Conservation (phyloP, 495 filamentous ascomycete genomes). For the Podospora appendiculata region DNA sequence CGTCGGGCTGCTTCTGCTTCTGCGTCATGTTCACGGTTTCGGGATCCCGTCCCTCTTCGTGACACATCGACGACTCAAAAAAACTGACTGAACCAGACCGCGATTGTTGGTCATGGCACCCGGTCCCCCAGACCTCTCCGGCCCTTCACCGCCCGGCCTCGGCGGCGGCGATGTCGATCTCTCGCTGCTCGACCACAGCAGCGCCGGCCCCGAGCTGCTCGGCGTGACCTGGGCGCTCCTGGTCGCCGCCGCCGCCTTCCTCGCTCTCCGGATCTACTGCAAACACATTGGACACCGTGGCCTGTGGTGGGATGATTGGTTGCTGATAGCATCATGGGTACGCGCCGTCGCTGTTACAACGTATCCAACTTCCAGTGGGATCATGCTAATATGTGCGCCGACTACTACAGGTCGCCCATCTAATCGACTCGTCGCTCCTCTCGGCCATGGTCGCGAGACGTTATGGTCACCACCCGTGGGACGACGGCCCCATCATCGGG, state of each 20-base stretch:
- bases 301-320: slow-evolving; percentile 26
- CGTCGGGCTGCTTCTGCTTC: too few relatives aligned
- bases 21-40: too few relatives aligned
- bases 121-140: too few relatives aligned
- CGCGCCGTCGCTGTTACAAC: not conserved
- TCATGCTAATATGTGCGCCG: slow-evolving; percentile 15
- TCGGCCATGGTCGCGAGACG: slow-evolving; percentile 2
- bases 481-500: not conserved
- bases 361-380: slow-evolving; percentile 7
- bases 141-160: too few relatives aligned
- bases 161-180: not conserved
- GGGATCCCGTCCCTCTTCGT: too few relatives aligned
- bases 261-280: slow-evolving; percentile 21
- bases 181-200: not conserved
- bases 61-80: too few relatives aligned
- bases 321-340: slow-evolving; percentile 24
- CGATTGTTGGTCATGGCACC: too few relatives aligned
- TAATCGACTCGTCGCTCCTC: slow-evolving; percentile 6
- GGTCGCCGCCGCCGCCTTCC: slow-evolving; percentile 14
- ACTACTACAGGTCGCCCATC: not conserved
- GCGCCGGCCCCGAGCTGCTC: slow-evolving; percentile 15
- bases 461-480: not conserved
- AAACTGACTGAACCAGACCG: too few relatives aligned
- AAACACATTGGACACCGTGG: slow-evolving; percentile 12
- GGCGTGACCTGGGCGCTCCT: slow-evolving; percentile 27